Evolutionary conservation across 2,329 filamentous ascomycete genomes (phyloP), one percentile per base, ranked within the genome.

Genomic region (Malbranchea zuffiana): DNA sequence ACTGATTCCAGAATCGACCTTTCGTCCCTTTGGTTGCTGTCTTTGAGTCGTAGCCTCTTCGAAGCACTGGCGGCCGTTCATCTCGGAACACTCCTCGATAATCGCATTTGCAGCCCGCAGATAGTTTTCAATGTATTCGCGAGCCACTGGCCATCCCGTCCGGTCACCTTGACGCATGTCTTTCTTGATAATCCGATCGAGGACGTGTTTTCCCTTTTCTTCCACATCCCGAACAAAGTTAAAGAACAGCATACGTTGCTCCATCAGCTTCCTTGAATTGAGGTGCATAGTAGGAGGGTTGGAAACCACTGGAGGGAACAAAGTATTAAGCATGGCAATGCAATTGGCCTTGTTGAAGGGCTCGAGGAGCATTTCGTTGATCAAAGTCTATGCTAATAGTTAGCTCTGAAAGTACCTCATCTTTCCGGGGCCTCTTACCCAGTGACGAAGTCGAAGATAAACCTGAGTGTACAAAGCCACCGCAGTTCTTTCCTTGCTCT

Each of bases 341-440:
- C 75, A 78, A 52, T 78, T 79, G 48, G 70, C 66, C 53, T 76
- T 78, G 60, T 74, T 74, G 56, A 75, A 77, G 1, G 74, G 74
- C 20, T 67, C 61, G 19, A 77, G 61, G 17, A 73, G 69, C 47
- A 80, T 66, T 48, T 80, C 75, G 47, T 80, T 78, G 55, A 80
- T 70, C 50, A 80, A 58, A 41, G 74, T 72, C 72, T 75, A 41
- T 10, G 28, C 16, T n/a, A 17, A 25, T 12, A 32, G 38, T 38
- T n/a, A 40, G 16, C 13, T 33, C 16, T n/a, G n/a, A n/a, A n/a
- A 23, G 13, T 6, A 21, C 5, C 12, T 18, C 12, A 19, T n/a
- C 13, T 33, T 21, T 35, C 20, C 8, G 37, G 28, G 17, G 26
- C 27, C 20, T 55, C 69, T 57, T 61, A 75, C 71, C 75, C 75